Base-by-base conservation (phyloP, 495 filamentous ascomycete species). In the Aeminium ludgeri region DNA sequence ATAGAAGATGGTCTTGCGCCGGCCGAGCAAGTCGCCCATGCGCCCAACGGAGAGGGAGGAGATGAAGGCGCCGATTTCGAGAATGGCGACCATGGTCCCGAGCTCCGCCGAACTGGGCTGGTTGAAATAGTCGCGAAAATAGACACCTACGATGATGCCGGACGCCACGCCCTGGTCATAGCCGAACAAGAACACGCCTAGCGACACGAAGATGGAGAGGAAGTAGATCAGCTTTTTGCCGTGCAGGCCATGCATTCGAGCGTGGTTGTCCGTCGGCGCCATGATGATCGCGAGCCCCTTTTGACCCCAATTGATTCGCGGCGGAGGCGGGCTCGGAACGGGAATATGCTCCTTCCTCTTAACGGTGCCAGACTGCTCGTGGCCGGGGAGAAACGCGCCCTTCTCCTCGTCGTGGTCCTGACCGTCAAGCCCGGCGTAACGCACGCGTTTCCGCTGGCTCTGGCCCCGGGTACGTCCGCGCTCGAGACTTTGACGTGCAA, bases 121-220 rank as follows among this genome's bases (percentile, higher is more conserved):
- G 46, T 92, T 67, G 62, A 96, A 96, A 56, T 94, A 94, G 52
- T 82, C 74, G 56, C 73, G 80, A 57, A 97, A 97, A 56, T 80
- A 80, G 40, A 67, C 66, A 30, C 86, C 86, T 32, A 82, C 95
- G 62, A 97, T 95, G 54, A 97, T 92, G 31, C 89, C 91, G 44
- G 91, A 96, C 89, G 95, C 96, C 34, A 97, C 89, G 45, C 89
- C 89, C 60, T 97, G 89, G 56, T 97, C 89, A 71, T 97, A 97
- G 40, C 89, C 91, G 59, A 97, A 97, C 19, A 97, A 66, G 52
- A 97, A 97, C 19, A 97, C 89, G 18, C 89, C 89, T 55, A 97
- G 69, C 36, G 91, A 96, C 49, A 97, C 89, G 63, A 97, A 96
- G 12, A 97, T 81, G 58, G 82, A 93, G 25, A 91, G 94, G 57